Evolutionary conservation across 2,329 filamentous ascomycete genomes (phyloP), one percentile per base, ranked within the genome.

Genomic region (Ophioceras dolichostomum): DNA sequence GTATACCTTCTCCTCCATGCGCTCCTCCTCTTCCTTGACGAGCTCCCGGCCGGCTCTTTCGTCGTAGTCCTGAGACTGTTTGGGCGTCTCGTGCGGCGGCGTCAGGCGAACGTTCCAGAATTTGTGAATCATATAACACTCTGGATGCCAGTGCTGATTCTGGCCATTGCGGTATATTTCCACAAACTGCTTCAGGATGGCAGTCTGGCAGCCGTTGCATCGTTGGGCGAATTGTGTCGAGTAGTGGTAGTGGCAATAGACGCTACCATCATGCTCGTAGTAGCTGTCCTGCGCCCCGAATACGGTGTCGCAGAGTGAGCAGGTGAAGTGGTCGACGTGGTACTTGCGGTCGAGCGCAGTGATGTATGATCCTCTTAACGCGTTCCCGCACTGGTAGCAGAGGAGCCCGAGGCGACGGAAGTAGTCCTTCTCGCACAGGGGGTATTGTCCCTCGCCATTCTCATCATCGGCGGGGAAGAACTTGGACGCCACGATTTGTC

Each of bases 81-180:
- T 61, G 22, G 22, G 12, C 22, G 12, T 7, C 19, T 33, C 31
- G n/a, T 33, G 31, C 10, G 73, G 67, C 19, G 77, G 70, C 10
- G 78, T 76, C 27, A 98, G 67, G 36, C 91, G 79, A 41, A 98
- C 91, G 55, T 96, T 98, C 91, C 91, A 98, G 60, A 96, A 98
- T 54, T 98, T 98, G 64, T 98, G 91, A 44, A 98, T 98, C 91
- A 98, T 98, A 61, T 98, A 98, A 60, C 91, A 98, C 60, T 98
- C 91, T 2, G 91, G 91, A 55, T 98, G 91, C 91, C 91, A 98
- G 57, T 98, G 91, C 54, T 98, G 91, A 54, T 96, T 95, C 56
- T 94, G 84, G 2, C 89, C 89, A 58, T 96, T 96, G 49, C 91
- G 81, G 61, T 88, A 98, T 43, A 98, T 96, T 59, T 98, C 91